Conservation (phyloP, 2,329 filamentous ascomycete species). For the Alternaria hordeiaustralica region DNA sequence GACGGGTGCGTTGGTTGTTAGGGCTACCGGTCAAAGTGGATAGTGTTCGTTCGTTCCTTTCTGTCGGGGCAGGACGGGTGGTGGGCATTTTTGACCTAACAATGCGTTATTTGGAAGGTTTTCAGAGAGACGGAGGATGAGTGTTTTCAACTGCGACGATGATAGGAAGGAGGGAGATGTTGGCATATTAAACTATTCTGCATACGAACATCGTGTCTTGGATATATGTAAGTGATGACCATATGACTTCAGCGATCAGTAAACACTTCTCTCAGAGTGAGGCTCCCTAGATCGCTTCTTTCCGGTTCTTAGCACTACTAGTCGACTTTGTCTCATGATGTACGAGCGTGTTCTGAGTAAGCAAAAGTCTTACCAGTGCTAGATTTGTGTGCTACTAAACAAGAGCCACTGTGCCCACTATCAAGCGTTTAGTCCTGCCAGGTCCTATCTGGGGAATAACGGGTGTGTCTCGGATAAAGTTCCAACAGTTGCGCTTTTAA, state of each 20-base stretch:
- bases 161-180: not conserved
- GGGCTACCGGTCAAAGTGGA: not conserved
- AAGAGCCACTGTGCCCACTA: not conserved
- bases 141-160: not conserved
- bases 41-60: not conserved
- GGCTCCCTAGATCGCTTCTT: not conserved
- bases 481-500: not conserved
- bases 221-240: not conserved
- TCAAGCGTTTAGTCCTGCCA: not conserved
- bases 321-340: not conserved
- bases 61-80: not conserved
- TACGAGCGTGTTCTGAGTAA: not conserved
- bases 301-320: not conserved
- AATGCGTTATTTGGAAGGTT: not conserved
- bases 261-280: not conserved
- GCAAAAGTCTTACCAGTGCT: not conserved
- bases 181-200: not conserved
- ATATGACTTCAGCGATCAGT: not conserved
- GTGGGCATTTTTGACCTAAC: not conserved
- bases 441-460: not conserved
- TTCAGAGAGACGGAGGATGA: not conserved
- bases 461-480: no score
- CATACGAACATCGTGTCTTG: not conserved
- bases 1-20: not conserved
- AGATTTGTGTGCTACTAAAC: not conserved